phyloP scores from a whole-genome alignment of 2,329 filamentous ascomycete species.

The Colletotrichum sublineola region DNA sequence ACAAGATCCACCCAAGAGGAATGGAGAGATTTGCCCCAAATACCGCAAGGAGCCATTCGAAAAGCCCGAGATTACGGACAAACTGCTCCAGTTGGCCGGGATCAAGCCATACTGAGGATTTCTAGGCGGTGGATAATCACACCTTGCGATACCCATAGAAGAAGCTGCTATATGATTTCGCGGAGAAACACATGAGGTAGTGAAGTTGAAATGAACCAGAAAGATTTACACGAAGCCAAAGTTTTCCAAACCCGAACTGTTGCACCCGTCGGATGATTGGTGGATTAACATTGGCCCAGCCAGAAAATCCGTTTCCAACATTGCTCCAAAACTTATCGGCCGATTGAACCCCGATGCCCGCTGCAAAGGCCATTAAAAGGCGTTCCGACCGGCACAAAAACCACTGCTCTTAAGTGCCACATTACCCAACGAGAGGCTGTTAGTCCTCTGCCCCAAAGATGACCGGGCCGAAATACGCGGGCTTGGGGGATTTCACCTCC shows the following conservation, averaged over 20 bases:
- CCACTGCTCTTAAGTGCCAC: background rate
- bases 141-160: background rate
- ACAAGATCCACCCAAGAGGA: slow-evolving; percentile 51
- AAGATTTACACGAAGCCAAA: background rate
- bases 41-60: slow-evolving; percentile 50
- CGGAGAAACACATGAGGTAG: background rate
- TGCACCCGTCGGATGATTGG: slow-evolving; percentile 3
- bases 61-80: slow-evolving; percentile 46
- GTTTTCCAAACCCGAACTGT: too few relatives aligned
- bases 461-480: slow-evolving; percentile 1
- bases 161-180: background rate
- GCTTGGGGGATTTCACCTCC: background rate
- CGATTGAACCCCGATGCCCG: slow-evolving; percentile 22
- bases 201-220: background rate
- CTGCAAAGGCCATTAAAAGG: background rate
- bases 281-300: slow-evolving; percentile 20
- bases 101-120: slow-evolving; percentile 35
- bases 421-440: background rate
- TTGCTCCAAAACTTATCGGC: background rate
- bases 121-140: background rate
- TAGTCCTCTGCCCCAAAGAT: background rate
- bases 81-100: slow-evolving; percentile 48
- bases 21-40: slow-evolving; percentile 53
- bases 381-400: background rate
- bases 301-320: background rate